Evolutionary conservation across 768 basidiomycete genomes (phyloP).

Genomic region (Tulasnella sp.): DNA sequence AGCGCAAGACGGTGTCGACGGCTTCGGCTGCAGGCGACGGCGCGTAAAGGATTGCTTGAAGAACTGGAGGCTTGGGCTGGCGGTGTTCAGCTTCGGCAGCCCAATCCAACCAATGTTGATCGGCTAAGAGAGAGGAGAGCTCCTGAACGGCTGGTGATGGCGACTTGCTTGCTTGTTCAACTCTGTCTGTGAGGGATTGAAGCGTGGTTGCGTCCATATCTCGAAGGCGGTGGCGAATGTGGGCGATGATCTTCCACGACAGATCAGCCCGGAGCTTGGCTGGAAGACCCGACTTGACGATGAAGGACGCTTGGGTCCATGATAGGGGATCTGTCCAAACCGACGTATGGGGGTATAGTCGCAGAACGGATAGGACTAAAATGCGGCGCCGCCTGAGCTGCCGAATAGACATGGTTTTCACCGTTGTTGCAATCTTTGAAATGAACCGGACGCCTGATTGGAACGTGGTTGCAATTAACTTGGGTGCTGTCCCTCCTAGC

Average conservation of each 20-base stretch:
- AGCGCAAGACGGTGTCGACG: not conserved
- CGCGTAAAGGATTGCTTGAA: slow-evolving; percentile 9
- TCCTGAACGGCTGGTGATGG: slow-evolving; percentile 3
- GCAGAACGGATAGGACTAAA: slow-evolving; percentile 15
- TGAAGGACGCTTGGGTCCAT: slow-evolving; percentile 75
- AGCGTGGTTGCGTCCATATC: slow-evolving; percentile 34
- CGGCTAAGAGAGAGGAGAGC: slow-evolving; percentile 7
- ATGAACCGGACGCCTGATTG: slow-evolving; percentile 12
- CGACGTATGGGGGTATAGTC: slow-evolving; percentile 14
- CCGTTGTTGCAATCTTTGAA: slow-evolving; percentile 19
- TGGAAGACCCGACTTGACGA: slow-evolving; percentile 71
- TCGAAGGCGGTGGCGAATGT: slow-evolving; percentile 65
- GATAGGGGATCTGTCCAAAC: slow-evolving; percentile 60
- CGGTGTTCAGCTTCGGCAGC: not conserved
- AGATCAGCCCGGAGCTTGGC: slow-evolving; percentile 62
- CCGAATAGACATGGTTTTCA: slow-evolving; percentile 9
- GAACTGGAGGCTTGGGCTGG: slow-evolving; percentile 10
- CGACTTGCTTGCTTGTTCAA: slow-evolving; percentile 18
- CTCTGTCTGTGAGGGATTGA: slow-evolving; percentile 37
- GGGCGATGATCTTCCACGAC: slow-evolving; percentile 71
- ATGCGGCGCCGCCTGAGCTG: not conserved
- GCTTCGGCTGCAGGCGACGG: not conserved
- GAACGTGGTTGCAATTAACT: not conserved
- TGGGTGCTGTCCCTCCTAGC: slow-evolving; percentile 1
- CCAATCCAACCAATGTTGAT: slow-evolving; percentile 17